These are phyloP conservation scores for Pisolithus orientalis DNA, from an alignment of 768 basidiomycete genomes.

Conservation along the genomic window DNA sequence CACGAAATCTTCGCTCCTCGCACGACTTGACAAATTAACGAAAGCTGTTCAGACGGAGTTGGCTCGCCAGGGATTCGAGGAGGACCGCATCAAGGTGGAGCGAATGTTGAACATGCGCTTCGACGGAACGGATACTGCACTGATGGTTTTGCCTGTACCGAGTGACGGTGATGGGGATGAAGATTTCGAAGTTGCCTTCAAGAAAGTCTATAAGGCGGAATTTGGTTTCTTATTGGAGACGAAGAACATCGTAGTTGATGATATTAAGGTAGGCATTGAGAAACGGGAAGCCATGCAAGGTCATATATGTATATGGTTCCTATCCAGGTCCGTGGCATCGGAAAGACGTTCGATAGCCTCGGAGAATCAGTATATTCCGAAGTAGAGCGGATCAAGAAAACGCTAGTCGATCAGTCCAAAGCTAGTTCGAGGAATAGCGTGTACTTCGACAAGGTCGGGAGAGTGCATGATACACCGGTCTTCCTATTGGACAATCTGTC, in stretches of 20 bases:
- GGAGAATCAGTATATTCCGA: constrained; percentile 78
- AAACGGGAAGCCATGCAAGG: not conserved
- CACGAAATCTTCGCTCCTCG: constrained; percentile 47
- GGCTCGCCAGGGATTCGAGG: constrained; percentile 75
- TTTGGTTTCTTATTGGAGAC: constrained; percentile 90
- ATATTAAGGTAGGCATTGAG: constrained; percentile 61
- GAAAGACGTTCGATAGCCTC: constrained; percentile 81
- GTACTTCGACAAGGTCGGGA: constrained; percentile 77
- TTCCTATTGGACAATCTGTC: constrained; percentile 60
- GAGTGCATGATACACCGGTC: constrained; percentile 76
- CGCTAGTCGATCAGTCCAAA: constrained; percentile 31
- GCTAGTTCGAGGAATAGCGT: constrained; percentile 57
- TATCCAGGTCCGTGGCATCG: constrained; percentile 74
- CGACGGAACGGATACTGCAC: constrained; percentile 86
- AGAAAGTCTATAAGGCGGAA: constrained; percentile 72
- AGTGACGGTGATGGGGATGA: constrained; percentile 49
- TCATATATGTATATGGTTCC: not conserved
- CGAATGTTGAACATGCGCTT: constrained; percentile 90
- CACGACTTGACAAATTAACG: constrained; percentile 67
- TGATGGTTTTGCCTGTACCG: constrained; percentile 70
- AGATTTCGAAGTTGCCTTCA: constrained; percentile 79
- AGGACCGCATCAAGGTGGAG: constrained; percentile 64
- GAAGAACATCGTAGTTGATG: constrained; percentile 82
- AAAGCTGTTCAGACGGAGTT: constrained; percentile 60
- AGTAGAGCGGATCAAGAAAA: constrained; percentile 46